Evolutionary conservation across 129 eudicot species (phyloP).

Genomic region (Centrapalus pauciflorus): DNA sequence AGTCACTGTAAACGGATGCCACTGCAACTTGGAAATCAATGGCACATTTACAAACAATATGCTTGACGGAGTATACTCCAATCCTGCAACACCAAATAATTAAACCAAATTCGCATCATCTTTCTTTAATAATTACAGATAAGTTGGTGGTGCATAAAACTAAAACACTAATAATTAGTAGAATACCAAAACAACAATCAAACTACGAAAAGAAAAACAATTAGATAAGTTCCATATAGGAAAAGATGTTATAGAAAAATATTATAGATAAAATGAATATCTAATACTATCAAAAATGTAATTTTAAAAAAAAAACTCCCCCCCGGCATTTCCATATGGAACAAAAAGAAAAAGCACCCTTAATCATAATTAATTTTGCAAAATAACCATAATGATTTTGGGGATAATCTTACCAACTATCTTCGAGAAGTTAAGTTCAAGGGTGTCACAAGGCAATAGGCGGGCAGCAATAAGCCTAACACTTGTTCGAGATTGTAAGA

Average conservation of each 20-base stretch:
- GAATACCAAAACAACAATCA: no score
- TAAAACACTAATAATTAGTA: no score
- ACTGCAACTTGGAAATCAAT: constrained; percentile 55
- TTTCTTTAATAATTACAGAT: no score
- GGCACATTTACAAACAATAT: constrained; percentile 56
- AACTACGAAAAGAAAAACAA: no score
- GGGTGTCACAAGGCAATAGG: constrained; percentile 39
- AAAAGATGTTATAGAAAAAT: no score
- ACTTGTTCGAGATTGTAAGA: constrained; percentile 51
- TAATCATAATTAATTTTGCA: background rate
- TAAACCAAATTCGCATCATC: background rate
- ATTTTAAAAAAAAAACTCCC: no score
- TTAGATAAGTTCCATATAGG: no score
- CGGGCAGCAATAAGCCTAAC: constrained; percentile 45
- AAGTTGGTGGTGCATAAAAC: no score
- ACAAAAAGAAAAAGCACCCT: background rate
- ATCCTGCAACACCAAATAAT: constrained; percentile 53
- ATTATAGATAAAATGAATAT: no score
- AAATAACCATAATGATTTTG: background rate
- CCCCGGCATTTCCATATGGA: no score
- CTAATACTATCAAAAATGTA: no score
- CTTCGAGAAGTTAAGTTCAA: constrained; percentile 66
- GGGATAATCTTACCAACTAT: constrained; percentile 31
- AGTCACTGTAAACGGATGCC: constrained; percentile 71
- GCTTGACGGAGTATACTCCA: constrained; percentile 54